phyloP scores from a whole-genome alignment of 1,284 basidiomycete genomes.

The Coniophora puteana region DNA sequence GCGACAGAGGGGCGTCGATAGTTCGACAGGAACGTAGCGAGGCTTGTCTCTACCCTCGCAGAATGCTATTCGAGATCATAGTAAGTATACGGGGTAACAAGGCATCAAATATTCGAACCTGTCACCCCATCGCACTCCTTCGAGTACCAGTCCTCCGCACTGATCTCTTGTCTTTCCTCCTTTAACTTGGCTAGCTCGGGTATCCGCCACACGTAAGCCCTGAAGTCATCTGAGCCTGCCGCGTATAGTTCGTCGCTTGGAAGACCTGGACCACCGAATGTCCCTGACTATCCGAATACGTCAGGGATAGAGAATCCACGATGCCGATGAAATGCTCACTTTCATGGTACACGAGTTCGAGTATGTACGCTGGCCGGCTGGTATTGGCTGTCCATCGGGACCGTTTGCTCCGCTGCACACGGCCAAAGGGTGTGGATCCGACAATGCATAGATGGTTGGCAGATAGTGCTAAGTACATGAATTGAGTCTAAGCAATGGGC shows the following conservation, averaged over 20 bases:
- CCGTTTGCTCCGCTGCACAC: constrained; percentile 53
- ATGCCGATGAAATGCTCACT: constrained; percentile 30
- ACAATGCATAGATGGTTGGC: constrained; percentile 66
- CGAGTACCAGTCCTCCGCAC: constrained; percentile 39
- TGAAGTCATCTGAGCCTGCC: constrained; percentile 78
- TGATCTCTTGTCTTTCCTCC: constrained; percentile 39
- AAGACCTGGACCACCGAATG: constrained; percentile 61
- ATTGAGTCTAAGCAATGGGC: constrained; percentile 4
- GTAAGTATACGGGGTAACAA: constrained; percentile 8
- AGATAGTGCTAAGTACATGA: constrained; percentile 49
- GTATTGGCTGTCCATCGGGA: constrained; percentile 48
- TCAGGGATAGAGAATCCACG: constrained; percentile 3
- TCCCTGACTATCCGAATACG: constrained; percentile 52
- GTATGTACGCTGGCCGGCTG: constrained; percentile 49
- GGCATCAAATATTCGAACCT: constrained; percentile 27
- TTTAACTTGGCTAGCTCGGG: constrained; percentile 45
- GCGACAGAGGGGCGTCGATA: constrained; percentile 53
- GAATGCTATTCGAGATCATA: constrained; percentile 38
- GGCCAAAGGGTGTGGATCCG: constrained; percentile 65
- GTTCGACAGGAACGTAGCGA: constrained; percentile 50
- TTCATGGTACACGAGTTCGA: constrained; percentile 77
- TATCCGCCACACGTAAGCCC: constrained; percentile 75
- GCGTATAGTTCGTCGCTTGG: constrained; percentile 56
- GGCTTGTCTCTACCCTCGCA: constrained; percentile 30
- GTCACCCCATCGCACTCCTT: constrained; percentile 29